phyloP scores from a whole-genome alignment of 441 rosid species.

The Capsella rubella region DNA sequence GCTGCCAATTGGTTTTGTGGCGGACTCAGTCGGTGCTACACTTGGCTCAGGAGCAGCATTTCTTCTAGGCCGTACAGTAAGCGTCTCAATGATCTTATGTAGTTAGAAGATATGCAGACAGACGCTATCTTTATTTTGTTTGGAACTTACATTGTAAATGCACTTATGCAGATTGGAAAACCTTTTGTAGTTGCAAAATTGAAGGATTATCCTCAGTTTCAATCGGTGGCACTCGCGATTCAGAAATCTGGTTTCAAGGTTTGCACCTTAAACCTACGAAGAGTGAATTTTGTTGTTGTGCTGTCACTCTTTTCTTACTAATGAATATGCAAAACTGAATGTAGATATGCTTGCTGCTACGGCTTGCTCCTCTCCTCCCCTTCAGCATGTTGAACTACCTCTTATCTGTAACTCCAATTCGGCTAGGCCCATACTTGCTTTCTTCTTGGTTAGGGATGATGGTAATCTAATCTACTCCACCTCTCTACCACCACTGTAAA shows the following conservation, averaged over 20 bases:
- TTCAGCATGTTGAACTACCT: conserved; percentile 94
- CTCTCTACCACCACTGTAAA: background rate
- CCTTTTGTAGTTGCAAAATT: conserved; percentile 53
- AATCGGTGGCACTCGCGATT: conserved; percentile 67
- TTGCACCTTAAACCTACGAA: conserved; percentile 5
- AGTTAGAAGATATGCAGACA: background rate
- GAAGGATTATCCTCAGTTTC: conserved; percentile 77
- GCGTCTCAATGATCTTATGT: conserved; percentile 25
- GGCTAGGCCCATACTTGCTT: conserved; percentile 16
- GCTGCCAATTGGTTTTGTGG: conserved; percentile 89
- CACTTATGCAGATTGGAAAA: conserved; percentile 68
- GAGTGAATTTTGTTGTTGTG: background rate
- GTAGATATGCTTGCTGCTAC: conserved; percentile 40
- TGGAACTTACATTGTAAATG: conserved; percentile 23
- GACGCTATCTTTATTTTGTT: too few relatives aligned
- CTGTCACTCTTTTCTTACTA: conserved; percentile 10
- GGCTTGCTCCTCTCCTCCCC: conserved; percentile 94
- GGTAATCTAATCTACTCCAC: conserved; percentile 3
- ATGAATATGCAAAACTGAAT: conserved; percentile 31
- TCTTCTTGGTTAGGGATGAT: conserved; percentile 22
- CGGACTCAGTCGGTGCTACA: conserved; percentile 95
- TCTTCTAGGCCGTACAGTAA: conserved; percentile 89
- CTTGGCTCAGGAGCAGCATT: conserved; percentile 96
- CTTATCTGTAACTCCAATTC: conserved; percentile 21
- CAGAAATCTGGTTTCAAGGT: conserved; percentile 27